phyloP scores from a whole-genome alignment of 2,329 filamentous ascomycete genomes.

The Xylaria sp. region DNA sequence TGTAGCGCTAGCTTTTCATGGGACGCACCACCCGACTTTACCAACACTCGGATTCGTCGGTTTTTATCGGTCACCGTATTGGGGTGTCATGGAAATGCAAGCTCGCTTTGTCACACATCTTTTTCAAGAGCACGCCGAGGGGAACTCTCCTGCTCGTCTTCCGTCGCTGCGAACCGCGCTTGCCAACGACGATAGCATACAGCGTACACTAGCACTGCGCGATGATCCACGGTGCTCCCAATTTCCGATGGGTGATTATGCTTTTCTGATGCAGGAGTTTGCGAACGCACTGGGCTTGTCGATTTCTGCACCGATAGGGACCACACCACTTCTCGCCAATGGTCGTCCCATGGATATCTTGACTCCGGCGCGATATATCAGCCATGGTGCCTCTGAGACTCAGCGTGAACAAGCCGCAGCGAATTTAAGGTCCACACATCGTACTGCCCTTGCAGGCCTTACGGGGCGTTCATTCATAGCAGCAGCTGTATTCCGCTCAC shows the following conservation, averaged over 20 bases:
- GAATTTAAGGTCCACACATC: constrained; percentile 60
- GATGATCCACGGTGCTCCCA: constrained; percentile 67
- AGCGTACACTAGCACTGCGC: constrained; percentile 63
- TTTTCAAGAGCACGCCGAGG: constrained; percentile 31
- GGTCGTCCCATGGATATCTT: constrained; percentile 63
- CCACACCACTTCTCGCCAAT: constrained; percentile 51
- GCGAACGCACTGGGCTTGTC: constrained; percentile 67
- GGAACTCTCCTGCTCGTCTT: constrained; percentile 38
- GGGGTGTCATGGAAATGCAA: constrained; percentile 90
- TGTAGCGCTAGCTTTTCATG: constrained; percentile 74
- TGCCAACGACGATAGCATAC: constrained; percentile 57
- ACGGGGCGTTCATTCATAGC: constrained; percentile 66
- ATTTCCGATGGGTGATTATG: constrained; percentile 86
- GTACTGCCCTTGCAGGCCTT: constrained; percentile 56
- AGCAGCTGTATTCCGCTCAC: constrained; percentile 74
- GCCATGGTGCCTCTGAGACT: constrained; percentile 51
- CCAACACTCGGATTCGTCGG: constrained; percentile 81
- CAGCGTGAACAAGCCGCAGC: constrained; percentile 55
- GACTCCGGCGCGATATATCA: constrained; percentile 66
- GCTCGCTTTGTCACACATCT: constrained; percentile 71
- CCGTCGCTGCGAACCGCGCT: constrained; percentile 55
- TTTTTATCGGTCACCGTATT: constrained; percentile 86
- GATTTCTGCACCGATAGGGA: constrained; percentile 52
- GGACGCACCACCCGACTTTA: constrained; percentile 69
- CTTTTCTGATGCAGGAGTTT: constrained; percentile 79